Evolutionary conservation across 495 filamentous ascomycete genomes (phyloP).

Genomic region (Schizothecium vesticola): DNA sequence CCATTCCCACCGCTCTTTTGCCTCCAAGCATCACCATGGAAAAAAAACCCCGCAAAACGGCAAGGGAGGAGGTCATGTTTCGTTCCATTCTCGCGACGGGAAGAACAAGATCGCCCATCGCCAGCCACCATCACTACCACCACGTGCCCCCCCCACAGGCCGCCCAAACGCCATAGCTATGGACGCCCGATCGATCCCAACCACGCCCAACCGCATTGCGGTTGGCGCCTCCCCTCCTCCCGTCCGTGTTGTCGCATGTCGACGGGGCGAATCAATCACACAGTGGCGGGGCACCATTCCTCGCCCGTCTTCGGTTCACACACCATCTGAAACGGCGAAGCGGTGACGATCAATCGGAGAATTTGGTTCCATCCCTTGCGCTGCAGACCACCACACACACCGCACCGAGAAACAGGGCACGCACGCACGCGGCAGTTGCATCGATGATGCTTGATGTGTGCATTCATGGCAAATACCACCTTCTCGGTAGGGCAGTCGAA

Average conservation of each 20-base stretch:
- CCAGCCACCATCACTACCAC: background rate
- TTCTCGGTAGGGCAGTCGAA: background rate
- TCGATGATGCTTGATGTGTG: background rate
- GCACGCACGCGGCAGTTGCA: background rate
- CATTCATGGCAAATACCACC: background rate
- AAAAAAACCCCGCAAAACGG: no score
- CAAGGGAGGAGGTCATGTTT: background rate
- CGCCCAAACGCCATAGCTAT: no score
- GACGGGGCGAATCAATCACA: background rate
- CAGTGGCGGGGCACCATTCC: background rate
- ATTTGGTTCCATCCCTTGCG: background rate
- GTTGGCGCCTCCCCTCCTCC: background rate
- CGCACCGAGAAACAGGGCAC: no score
- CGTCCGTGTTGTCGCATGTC: constrained; percentile 11
- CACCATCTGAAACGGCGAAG: constrained; percentile 2
- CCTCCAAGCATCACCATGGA: background rate
- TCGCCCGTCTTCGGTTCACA: constrained; percentile 3
- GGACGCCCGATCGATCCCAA: no score
- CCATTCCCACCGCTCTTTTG: background rate
- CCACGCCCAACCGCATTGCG: background rate
- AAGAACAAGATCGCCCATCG: background rate
- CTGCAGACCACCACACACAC: background rate
- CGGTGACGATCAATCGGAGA: constrained; percentile 9
- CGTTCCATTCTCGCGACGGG: background rate
- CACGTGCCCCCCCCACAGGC: no score